phyloP scores from a whole-genome alignment of 495 filamentous ascomycete species.

The Clohesyomyces aquaticus region DNA sequence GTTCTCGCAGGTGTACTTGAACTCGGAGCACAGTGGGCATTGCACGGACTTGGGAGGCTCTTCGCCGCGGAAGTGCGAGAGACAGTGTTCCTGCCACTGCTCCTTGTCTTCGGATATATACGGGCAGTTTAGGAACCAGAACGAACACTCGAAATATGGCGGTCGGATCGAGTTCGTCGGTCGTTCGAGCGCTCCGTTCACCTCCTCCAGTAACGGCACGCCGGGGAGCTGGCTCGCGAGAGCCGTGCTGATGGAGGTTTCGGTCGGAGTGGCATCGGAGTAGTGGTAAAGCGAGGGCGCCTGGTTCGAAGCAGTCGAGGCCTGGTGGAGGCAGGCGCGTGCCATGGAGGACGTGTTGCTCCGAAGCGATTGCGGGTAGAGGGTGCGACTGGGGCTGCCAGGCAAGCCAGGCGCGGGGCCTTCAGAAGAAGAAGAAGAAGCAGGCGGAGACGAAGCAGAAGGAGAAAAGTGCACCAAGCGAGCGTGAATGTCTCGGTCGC shows the following conservation, averaged over 20 bases:
- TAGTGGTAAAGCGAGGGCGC: slow-evolving; percentile 36
- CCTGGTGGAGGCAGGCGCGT: slow-evolving; percentile 34
- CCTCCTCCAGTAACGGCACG: slow-evolving; percentile 35
- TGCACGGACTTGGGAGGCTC: slow-evolving; percentile 39
- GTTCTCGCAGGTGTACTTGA: slow-evolving; percentile 21
- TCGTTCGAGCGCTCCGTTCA: slow-evolving; percentile 35
- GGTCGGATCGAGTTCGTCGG: slow-evolving; percentile 15
- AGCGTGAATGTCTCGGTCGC: slow-evolving; percentile 30
- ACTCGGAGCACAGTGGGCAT: slow-evolving; percentile 38
- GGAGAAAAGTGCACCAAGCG: slow-evolving; percentile 32
- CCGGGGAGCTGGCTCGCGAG: slow-evolving; percentile 35
- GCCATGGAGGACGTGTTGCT: slow-evolving; percentile 34
- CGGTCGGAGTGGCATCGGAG: slow-evolving; percentile 36
- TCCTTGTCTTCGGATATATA: slow-evolving; percentile 33
- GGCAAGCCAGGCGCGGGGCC: slow-evolving; percentile 14
- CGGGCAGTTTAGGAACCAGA: slow-evolving; percentile 40
- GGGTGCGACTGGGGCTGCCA: slow-evolving; percentile 4
- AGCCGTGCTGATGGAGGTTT: slow-evolving; percentile 31
- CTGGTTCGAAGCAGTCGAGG: slow-evolving; percentile 28
- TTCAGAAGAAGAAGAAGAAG: slow-evolving; percentile 18
- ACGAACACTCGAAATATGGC: slow-evolving; percentile 36
- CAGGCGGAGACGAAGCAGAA: too few species aligned
- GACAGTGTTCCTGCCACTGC: slow-evolving; percentile 37
- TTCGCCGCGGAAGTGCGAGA: slow-evolving; percentile 37
- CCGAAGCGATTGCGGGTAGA: slow-evolving; percentile 8